phyloP scores from a whole-genome alignment of 2,329 filamentous ascomycete genomes.

The Aspergillus ochraceus region DNA sequence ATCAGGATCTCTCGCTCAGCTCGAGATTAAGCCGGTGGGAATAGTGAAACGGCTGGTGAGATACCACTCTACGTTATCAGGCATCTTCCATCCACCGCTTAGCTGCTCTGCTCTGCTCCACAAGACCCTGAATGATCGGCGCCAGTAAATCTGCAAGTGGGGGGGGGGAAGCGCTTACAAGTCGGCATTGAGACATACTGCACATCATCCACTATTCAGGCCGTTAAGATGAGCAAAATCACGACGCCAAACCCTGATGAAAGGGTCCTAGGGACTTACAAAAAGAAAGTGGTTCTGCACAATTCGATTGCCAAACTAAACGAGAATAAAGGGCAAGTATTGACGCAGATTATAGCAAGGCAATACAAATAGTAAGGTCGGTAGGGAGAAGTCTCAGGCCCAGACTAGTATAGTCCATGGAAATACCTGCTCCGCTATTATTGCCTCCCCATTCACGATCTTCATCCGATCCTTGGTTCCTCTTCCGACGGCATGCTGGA shows the following conservation, averaged over 20 bases:
- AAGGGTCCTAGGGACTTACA: too few species aligned
- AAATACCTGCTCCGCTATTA: constrained; percentile 8
- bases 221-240: neutral
- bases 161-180: constrained; percentile 3
- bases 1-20: neutral
- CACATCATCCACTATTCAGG: constrained; percentile 7
- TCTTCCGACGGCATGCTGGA: constrained; percentile 11
- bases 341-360: neutral
- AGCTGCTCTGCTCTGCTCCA: constrained; percentile 13
- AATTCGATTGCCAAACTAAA: neutral
- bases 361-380: too few species aligned
- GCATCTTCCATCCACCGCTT: neutral
- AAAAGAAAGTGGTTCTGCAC: too few species aligned
- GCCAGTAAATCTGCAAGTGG: constrained; percentile 19
- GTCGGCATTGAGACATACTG: constrained; percentile 12
- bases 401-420: constrained; percentile 1
- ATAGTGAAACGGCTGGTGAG: constrained; percentile 14
- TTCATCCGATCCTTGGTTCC: constrained; percentile 6
- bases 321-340: neutral
- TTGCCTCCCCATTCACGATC: constrained; percentile 11
- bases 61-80: constrained; percentile 8
- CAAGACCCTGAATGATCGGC: constrained; percentile 22
- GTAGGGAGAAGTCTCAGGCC: neutral
- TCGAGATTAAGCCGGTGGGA: constrained; percentile 8
- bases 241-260: neutral